Percentiles rank a stretch among this genome's conserved stretches.
Conservation (phyloP, 139 green algal genomes). For the Tetratostichococcus sp. region DNA sequence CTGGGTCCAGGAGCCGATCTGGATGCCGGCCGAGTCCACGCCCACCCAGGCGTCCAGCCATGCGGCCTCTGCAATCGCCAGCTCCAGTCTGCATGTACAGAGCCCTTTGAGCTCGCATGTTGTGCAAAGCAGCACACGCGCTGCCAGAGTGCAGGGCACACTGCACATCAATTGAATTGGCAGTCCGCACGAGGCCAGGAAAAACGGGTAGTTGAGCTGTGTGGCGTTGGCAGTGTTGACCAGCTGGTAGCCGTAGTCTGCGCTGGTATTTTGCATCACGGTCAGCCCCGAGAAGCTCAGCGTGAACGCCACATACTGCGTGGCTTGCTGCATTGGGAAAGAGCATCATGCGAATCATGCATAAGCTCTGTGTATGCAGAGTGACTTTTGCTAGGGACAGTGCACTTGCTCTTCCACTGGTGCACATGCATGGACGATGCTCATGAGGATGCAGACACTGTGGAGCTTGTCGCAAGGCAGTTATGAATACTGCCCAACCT, state of each 20-base stretch:
- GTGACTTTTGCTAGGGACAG: too few relatives aligned
- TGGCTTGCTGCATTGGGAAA: too few relatives aligned
- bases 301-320: neutral
- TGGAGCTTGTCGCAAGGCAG: too few relatives aligned
- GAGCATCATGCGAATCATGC: too few relatives aligned
- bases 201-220: neutral
- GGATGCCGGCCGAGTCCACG: neutral
- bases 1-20: neutral
- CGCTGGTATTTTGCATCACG: neutral
- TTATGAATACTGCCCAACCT: too few relatives aligned
- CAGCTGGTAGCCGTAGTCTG: neutral
- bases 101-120: too few relatives aligned
- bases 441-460: too few relatives aligned
- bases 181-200: neutral
- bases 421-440: too few relatives aligned
- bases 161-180: too few relatives aligned
- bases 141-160: too few relatives aligned
- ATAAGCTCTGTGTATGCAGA: too few relatives aligned
- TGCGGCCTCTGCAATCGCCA: neutral
- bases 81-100: neutral
- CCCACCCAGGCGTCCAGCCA: neutral
- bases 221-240: neutral
- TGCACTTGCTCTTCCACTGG: too few relatives aligned
- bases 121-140: neutral
- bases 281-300: neutral